Conservation (phyloP, 306 rosid species). For the Sindora glabra region DNA sequence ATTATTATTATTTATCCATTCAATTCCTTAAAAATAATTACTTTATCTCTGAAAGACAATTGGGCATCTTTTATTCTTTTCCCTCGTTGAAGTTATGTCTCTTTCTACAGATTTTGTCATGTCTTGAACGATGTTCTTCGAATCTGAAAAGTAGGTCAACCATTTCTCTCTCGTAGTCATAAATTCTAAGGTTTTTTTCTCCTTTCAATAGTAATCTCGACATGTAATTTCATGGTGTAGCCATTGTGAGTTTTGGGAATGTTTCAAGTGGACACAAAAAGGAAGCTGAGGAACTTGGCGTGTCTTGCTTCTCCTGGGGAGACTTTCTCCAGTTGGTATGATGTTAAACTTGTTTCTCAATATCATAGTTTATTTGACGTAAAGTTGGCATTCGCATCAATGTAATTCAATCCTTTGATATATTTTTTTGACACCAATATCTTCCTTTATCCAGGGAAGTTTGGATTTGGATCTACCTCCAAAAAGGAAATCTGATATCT, state of each 20-base stretch:
- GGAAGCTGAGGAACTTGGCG: constrained; percentile 73
- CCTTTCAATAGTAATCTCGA: constrained; percentile 4
- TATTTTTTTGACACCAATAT: not conserved
- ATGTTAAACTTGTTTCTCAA: constrained; percentile 2
- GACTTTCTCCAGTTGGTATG: constrained; percentile 71
- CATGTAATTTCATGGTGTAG: constrained; percentile 31
- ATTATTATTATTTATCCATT: no score
- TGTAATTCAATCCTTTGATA: not conserved
- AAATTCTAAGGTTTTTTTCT: not conserved
- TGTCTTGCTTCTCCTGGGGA: constrained; percentile 76
- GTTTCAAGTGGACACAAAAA: constrained; percentile 61
- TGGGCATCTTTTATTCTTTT: not conserved
- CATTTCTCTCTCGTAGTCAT: not conserved
- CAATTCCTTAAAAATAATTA: constrained; percentile 3
- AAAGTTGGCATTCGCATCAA: not conserved
- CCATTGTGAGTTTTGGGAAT: constrained; percentile 71
- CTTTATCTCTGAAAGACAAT: not conserved
- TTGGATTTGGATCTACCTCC: constrained; percentile 47
- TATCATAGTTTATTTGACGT: not conserved
- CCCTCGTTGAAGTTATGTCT: constrained; percentile 1
- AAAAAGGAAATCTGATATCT: constrained; percentile 45
- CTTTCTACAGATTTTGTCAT: constrained; percentile 69
- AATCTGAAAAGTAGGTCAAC: constrained; percentile 59
- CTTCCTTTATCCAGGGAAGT: constrained; percentile 43
- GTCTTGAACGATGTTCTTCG: constrained; percentile 61